These are phyloP conservation scores for Raffaelea deltoideospora DNA, from an alignment of 2,329 filamentous ascomycete genomes.

Conservation along the genomic window DNA sequence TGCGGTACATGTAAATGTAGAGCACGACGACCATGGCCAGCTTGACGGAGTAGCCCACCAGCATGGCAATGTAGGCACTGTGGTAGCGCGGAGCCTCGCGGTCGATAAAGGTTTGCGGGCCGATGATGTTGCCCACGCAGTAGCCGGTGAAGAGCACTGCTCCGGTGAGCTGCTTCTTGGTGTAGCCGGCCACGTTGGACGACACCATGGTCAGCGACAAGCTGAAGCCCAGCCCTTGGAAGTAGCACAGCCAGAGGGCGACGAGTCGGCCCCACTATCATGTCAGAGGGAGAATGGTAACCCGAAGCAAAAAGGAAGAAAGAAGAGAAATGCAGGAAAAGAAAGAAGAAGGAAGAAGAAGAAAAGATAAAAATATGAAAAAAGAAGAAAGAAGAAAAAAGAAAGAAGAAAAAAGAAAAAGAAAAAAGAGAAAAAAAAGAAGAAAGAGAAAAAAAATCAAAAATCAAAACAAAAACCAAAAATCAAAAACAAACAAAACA, in stretches of 20 bases:
- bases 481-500: no score
- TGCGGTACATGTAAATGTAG: constrained; percentile 38
- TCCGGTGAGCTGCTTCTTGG: constrained; percentile 50
- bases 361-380: constrained; percentile 45
- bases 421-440: no score
- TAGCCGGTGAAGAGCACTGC: constrained; percentile 44
- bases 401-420: no score
- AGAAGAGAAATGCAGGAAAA: constrained; percentile 4
- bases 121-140: constrained; percentile 43
- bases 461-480: no score
- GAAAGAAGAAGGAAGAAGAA: constrained; percentile 33
- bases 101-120: constrained; percentile 46
- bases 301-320: background rate
- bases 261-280: background rate
- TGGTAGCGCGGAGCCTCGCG: constrained; percentile 27
- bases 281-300: background rate
- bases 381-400: background rate
- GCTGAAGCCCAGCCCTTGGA: background rate
- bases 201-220: constrained; percentile 25
- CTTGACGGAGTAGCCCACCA: constrained; percentile 40
- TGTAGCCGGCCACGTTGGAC: constrained; percentile 37
- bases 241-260: background rate
- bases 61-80: constrained; percentile 35
- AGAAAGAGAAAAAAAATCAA: no score
- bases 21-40: constrained; percentile 30